Conservation (phyloP, 176 grass and related monocot species). For the Oryza officinalis region DNA sequence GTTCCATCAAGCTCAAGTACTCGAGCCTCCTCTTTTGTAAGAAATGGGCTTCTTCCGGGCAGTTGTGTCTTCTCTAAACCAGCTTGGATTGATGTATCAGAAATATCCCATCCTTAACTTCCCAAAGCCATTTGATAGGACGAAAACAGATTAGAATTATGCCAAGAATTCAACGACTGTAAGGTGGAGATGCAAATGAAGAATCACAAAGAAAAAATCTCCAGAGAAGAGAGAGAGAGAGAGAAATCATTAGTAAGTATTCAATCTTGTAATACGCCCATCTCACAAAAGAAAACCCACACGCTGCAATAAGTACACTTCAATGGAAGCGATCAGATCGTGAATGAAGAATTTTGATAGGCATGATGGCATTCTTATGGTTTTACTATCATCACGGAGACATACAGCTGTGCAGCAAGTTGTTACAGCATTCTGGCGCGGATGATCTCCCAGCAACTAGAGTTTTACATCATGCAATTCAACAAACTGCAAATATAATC, state of each 20-base stretch:
- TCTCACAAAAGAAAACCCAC: not conserved
- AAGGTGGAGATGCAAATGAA: not conserved
- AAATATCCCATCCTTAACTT: constrained; percentile 69
- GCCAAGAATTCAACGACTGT: not conserved
- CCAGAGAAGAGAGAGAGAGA: not conserved
- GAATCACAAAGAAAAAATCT: not conserved
- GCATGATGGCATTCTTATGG: not conserved
- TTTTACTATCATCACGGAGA: constrained; percentile 60
- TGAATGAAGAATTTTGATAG: not conserved
- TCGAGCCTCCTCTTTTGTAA: constrained; percentile 55
- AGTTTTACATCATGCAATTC: constrained; percentile 64
- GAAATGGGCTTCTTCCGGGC: constrained; percentile 75
- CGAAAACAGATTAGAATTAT: constrained; percentile 3
- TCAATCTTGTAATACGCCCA: not conserved
- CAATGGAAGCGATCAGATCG: not conserved
- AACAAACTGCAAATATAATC: constrained; percentile 49
- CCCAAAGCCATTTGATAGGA: constrained; percentile 6
- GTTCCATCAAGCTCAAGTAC: constrained; percentile 48
- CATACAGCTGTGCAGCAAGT: constrained; percentile 65
- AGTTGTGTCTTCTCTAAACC: constrained; percentile 67
- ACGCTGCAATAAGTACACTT: not conserved
- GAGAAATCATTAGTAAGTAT: not conserved
- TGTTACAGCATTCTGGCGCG: constrained; percentile 73
- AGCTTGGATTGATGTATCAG: constrained; percentile 63
- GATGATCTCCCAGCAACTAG: constrained; percentile 70